Conservation (phyloP, 371 early-diverging fungal species). For the Coemansia sp. region DNA sequence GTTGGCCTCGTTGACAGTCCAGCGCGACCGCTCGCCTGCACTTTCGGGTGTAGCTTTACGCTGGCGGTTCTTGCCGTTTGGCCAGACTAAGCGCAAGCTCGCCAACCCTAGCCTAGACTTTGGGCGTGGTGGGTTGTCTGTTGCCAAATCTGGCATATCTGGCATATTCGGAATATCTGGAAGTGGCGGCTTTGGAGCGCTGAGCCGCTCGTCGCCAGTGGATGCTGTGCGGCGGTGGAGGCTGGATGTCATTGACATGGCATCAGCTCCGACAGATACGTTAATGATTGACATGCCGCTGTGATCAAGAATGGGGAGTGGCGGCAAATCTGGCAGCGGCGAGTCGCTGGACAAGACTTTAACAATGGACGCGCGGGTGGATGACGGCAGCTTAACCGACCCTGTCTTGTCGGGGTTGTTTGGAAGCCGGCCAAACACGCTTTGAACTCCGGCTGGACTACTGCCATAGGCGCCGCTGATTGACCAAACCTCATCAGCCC, state of each 20-base stretch:
- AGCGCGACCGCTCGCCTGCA: constrained; percentile 6
- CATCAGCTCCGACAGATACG: not conserved
- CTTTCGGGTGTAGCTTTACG: constrained; percentile 1
- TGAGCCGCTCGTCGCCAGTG: constrained; percentile 12
- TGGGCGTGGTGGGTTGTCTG: constrained; percentile 3
- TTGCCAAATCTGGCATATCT: not conserved
- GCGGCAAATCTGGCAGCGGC: constrained; percentile 29
- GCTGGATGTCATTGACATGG: not conserved
- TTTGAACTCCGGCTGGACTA: not conserved
- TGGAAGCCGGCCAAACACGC: not conserved
- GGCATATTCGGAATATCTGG: too few species aligned
- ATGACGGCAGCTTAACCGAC: constrained; percentile 18
- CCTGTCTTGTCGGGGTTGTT: not conserved
- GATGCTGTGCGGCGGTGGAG: constrained; percentile 35
- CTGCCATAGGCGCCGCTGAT: constrained; percentile 14
- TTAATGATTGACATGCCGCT: constrained; percentile 1
- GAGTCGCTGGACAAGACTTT: constrained; percentile 23
- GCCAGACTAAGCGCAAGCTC: constrained; percentile 28
- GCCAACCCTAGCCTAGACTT: constrained; percentile 24
- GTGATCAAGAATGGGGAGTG: constrained; percentile 19
- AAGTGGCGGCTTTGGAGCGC: not conserved
- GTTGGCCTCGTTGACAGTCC: constrained; percentile 30
- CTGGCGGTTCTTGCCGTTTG: constrained; percentile 14
- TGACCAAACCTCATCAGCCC: constrained; percentile 37
- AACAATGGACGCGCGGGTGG: constrained; percentile 32